Base-by-base conservation (phyloP, 192 early-diverging fungal species). In the Entophlyctis luteolus region DNA sequence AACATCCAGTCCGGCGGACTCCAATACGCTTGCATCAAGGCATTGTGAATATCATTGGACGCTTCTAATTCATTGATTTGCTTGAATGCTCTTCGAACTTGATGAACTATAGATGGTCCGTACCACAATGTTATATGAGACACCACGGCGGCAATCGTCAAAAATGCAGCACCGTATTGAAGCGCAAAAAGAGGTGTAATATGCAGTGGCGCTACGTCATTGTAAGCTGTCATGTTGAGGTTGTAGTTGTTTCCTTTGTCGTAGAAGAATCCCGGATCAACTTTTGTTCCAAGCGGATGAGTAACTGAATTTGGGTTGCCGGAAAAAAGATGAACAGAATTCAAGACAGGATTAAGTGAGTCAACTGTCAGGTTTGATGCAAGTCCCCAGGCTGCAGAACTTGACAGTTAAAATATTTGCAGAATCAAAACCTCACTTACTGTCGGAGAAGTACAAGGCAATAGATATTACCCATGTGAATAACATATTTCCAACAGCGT, bases 101-200 rank as follows among this genome's bases (percentile, higher is more conserved):
- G 67, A 12, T 45, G 67, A 18, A 23, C 29, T 33, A 69, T 45
- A 25, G 38, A 36, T 14, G 25, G 46, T 5, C 67, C 67, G 28
- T 69, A 59, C 70, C 78, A 87, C 5, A 91, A 63, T n/a, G 59
- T 42, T 14, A 84, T 81, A 65, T 91, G 87, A 20, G 75, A 75
- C 10, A 91, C 37, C 1, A 79, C 63, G 34, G 85, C 75, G 14
- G 77, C 76, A 54, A 89, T 53, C 54, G 75, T 79, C 33, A 86
- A 75, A 59, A 80, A 80, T 8, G 59, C 62, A n/a, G 58, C 33
- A 18, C 55, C 55, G 37, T 77, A 72, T n/a, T 20, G 37, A 23
- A 76, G 18, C 34, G 75, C 65, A 35, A 72, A 63, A 33, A 55
- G 55, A 20, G 46, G 28, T 16, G 65, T 74, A 35, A 56, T 37